Evolutionary conservation across 371 early-diverging fungal species (phyloP), one percentile per base, ranked within the genome.

Genomic region (Lichtheimia ramosa): DNA sequence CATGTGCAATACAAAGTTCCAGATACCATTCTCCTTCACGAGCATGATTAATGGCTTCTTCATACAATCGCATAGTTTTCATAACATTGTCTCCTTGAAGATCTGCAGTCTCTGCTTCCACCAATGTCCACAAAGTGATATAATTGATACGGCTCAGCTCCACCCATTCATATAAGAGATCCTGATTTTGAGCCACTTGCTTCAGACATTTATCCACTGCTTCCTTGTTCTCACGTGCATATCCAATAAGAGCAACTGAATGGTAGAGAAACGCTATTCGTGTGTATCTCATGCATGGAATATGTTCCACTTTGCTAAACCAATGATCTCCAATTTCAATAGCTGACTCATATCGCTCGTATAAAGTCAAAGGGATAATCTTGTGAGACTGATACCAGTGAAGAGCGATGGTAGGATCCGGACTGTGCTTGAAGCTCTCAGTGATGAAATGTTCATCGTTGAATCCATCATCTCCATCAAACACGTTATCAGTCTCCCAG

Each of bases 401-500:
- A 40, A 75, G 14, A 1, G 69, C 64, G 0, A 79, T 66, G 24
- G 50, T 39, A 1, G 68, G 60, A 39, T 70, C 74, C 0, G 68
- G 34, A 25, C 72, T 74, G 10, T 67, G 67, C 13, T 70, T 62
- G 54, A 57, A 60, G 14, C 70, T 75, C 50, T 75, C 76, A 2
- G 42, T 27, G 8, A 79, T 58, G 58, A 74, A 79, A 27, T 73
- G 71, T 1, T 43, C 59, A 39, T 79, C 74, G 50, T 66, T 70
- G 40, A 74, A 79, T 2, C 73, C 76, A 61, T 79, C 79, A 25
- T 79, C 74, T 10, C 75, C 73, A 34, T 79, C 69, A 65, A 74
- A 75, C 1, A 79, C 64, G 4, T 66, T 50, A 0, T 71, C 40
- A 18, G 60, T 53, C 3, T 61, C 28, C 10, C 48, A 56, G 39